Percentiles rank a stretch among this genome's conserved stretches.
phyloP scores from a whole-genome alignment of 148 eudicot genomes.

The Rhododendron ferrugineum region DNA sequence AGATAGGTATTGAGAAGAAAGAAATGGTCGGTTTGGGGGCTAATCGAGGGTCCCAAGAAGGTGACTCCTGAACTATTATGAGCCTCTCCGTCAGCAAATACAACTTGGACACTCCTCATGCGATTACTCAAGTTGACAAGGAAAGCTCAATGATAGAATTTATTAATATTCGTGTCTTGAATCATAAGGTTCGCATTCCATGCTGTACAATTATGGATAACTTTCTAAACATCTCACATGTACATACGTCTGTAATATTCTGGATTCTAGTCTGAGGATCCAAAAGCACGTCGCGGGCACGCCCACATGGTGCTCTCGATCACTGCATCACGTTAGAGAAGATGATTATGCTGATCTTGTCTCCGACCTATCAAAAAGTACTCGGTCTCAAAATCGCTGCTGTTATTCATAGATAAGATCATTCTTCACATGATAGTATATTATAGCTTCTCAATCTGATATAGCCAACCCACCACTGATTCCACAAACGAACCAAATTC shows the following conservation, averaged over 20 bases:
- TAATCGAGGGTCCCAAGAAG: neutral
- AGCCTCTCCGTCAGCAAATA: neutral
- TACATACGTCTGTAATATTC: neutral
- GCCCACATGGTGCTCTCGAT: neutral
- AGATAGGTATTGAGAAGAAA: neutral
- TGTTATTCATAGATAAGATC: neutral
- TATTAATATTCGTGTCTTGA: neutral
- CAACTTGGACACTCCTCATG: neutral
- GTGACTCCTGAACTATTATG: neutral
- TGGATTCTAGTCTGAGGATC: neutral
- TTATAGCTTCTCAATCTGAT: too few relatives aligned
- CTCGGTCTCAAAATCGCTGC: neutral
- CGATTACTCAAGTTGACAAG: neutral
- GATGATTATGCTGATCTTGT: neutral
- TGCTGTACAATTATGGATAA: neutral
- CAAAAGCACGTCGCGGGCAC: neutral
- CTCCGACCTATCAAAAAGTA: neutral
- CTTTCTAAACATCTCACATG: neutral
- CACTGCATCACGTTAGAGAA: neutral
- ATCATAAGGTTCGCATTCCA: neutral
- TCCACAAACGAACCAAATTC: neutral
- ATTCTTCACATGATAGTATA: neutral
- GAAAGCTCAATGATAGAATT: neutral
- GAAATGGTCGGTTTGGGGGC: neutral
- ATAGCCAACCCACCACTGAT: neutral